Conservation (phyloP, 2,329 filamentous ascomycete genomes). For the Colletotrichum navitas region DNA sequence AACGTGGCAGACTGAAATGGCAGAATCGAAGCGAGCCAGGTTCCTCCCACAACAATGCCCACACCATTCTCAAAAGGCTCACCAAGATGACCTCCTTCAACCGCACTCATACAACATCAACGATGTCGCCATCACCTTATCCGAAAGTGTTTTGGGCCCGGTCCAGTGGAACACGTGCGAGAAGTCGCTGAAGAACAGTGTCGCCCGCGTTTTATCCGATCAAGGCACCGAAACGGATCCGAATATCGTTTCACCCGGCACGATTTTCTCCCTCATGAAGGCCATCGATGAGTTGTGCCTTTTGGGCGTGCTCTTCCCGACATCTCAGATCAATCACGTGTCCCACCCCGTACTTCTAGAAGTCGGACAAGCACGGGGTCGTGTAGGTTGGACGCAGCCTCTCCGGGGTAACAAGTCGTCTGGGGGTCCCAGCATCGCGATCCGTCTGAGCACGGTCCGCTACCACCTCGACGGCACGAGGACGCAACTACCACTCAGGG, state of each 20-base stretch:
- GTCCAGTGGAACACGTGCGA: constrained; percentile 29
- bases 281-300: constrained; percentile 35
- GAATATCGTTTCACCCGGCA: constrained; percentile 14
- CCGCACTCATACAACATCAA: constrained; percentile 32
- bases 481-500: constrained; percentile 44
- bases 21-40: constrained; percentile 21
- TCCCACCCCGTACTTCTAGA: constrained; percentile 34
- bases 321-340: constrained; percentile 29
- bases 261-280: constrained; percentile 34
- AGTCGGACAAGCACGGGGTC: constrained; percentile 32
- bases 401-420: constrained; percentile 22
- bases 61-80: constrained; percentile 17
- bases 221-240: constrained; percentile 27
- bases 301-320: constrained; percentile 30
- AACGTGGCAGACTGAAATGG: constrained; percentile 11
- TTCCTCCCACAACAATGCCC: constrained; percentile 20
- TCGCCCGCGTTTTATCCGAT: constrained; percentile 26
- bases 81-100: constrained; percentile 3
- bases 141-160: constrained; percentile 29
- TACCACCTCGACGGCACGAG: constrained; percentile 14
- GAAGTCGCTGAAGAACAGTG: constrained; percentile 15
- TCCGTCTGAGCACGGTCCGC: constrained; percentile 40
- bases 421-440: constrained; percentile 31
- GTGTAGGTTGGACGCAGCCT: constrained; percentile 37
- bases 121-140: constrained; percentile 32